phyloP scores from a whole-genome alignment of 2,329 filamentous ascomycete species.

The Domatiomyces catenatus region DNA sequence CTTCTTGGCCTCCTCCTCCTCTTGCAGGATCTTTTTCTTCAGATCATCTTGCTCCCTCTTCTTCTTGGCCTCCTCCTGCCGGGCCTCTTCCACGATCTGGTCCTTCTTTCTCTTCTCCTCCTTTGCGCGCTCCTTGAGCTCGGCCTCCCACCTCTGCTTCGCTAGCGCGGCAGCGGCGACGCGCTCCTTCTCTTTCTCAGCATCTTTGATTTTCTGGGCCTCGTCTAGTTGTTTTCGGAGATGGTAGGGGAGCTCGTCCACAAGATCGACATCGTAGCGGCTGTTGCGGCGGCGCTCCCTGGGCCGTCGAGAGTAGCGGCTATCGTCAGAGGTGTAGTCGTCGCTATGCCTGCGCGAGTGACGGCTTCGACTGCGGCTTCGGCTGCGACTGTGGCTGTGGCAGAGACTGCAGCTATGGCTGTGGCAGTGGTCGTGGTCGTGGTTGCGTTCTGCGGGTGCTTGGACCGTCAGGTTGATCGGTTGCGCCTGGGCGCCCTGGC shows the following conservation, averaged over 20 bases:
- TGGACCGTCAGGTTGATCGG: slow-evolving; percentile 1
- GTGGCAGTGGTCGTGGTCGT: slow-evolving; percentile 32
- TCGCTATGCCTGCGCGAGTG: background rate
- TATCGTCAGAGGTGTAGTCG: background rate
- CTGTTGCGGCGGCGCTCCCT: slow-evolving; percentile 22
- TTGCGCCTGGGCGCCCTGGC: slow-evolving; percentile 1
- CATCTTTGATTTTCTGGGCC: slow-evolving; percentile 27
- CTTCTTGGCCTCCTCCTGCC: slow-evolving; percentile 21
- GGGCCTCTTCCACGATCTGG: slow-evolving; percentile 17
- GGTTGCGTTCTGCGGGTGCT: background rate
- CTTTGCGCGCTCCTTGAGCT: slow-evolving; percentile 34
- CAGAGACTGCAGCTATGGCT: slow-evolving; percentile 52
- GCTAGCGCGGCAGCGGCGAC: slow-evolving; percentile 24
- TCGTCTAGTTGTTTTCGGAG: slow-evolving; percentile 19
- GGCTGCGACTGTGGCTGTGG: slow-evolving; percentile 23
- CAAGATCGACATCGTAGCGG: slow-evolving; percentile 23
- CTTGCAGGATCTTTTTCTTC: slow-evolving; percentile 11
- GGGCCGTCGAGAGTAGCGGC: slow-evolving; percentile 17
- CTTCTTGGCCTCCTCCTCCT: slow-evolving; percentile 14
- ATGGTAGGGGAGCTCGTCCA: slow-evolving; percentile 15
- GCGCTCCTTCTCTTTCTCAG: slow-evolving; percentile 28
- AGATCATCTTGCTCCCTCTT: slow-evolving; percentile 17
- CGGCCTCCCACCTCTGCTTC: slow-evolving; percentile 5
- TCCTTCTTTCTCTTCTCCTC: slow-evolving; percentile 26
- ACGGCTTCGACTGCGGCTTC: background rate